Conservation (phyloP, 2,329 filamentous ascomycete species). For the Aspergillus transmontanensis region DNA sequence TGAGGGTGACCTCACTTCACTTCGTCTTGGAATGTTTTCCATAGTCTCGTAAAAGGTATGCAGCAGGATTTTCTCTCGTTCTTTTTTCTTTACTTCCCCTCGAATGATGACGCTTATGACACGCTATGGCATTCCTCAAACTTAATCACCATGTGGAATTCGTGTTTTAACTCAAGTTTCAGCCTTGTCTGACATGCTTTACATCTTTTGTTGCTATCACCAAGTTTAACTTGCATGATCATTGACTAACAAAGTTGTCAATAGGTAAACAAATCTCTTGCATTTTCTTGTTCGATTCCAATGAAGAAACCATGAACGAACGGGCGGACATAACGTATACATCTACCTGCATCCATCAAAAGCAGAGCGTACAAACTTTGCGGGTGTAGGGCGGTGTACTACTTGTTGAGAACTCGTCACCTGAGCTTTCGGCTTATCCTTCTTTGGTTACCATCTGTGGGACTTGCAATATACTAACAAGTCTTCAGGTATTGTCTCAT, state of each 20-base stretch:
- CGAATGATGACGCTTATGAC: constrained; percentile 64
- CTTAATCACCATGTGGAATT: constrained; percentile 67
- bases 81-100: constrained; percentile 23
- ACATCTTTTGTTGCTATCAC: constrained; percentile 19
- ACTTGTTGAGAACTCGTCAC: constrained; percentile 72
- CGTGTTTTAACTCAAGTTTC: constrained; percentile 63
- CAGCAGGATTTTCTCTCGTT: constrained; percentile 7
- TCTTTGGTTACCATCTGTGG: constrained; percentile 23
- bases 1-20: not conserved
- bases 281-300: constrained; percentile 25
- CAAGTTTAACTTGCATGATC: constrained; percentile 19
- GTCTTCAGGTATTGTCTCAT: constrained; percentile 30
- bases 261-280: constrained; percentile 36
- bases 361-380: constrained; percentile 66
- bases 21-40: not conserved
- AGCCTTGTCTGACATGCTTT: constrained; percentile 65
- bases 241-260: constrained; percentile 33
- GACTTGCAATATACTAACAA: constrained; percentile 24
- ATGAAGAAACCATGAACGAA: constrained; percentile 69
- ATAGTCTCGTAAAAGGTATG: constrained; percentile 48
- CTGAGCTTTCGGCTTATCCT: constrained; percentile 51
- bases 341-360: constrained; percentile 54
- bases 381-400: constrained; percentile 55
- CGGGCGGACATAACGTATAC: constrained; percentile 68
- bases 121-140: constrained; percentile 70